These are phyloP conservation scores for Paxillus involutus DNA, from an alignment of 768 basidiomycete species.

Conservation along the genomic window DNA sequence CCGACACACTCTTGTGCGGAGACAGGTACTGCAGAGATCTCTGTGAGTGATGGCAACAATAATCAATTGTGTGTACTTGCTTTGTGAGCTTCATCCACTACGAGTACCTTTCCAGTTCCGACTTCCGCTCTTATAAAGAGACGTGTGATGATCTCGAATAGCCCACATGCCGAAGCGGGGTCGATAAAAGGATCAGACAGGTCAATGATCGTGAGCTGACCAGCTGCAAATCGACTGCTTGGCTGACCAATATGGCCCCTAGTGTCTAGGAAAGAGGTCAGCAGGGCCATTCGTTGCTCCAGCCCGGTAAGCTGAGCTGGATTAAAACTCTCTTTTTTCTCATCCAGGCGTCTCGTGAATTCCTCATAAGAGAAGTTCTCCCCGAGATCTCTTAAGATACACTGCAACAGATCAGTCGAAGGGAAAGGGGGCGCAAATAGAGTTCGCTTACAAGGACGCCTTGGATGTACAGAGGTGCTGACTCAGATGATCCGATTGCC, in stretches of 20 bases:
- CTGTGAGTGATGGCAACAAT: neutral
- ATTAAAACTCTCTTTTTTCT: constrained; percentile 53
- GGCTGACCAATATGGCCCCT: neutral
- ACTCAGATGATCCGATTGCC: constrained; percentile 62
- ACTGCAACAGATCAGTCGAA: constrained; percentile 24
- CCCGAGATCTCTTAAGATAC: constrained; percentile 64
- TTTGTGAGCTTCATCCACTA: constrained; percentile 79
- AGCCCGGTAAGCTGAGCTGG: constrained; percentile 53
- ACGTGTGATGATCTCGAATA: constrained; percentile 70
- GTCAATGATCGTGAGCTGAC: constrained; percentile 67
- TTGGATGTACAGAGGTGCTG: constrained; percentile 69
- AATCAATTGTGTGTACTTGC: constrained; percentile 29
- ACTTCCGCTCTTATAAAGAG: constrained; percentile 62
- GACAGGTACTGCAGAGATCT: constrained; percentile 55
- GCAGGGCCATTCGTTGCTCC: constrained; percentile 61
- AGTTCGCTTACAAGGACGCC: constrained; percentile 53
- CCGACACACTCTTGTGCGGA: constrained; percentile 40
- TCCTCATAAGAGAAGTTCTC: constrained; percentile 52
- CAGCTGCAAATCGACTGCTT: constrained; percentile 46
- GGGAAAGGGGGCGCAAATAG: neutral
- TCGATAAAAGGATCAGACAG: constrained; percentile 76
- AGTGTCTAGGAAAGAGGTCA: constrained; percentile 56
- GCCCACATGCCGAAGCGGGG: constrained; percentile 58
- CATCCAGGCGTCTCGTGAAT: constrained; percentile 49
- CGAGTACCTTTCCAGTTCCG: constrained; percentile 62